Conservation (phyloP, 495 filamentous ascomycete species). For the Aspergillus bertholletiae region DNA sequence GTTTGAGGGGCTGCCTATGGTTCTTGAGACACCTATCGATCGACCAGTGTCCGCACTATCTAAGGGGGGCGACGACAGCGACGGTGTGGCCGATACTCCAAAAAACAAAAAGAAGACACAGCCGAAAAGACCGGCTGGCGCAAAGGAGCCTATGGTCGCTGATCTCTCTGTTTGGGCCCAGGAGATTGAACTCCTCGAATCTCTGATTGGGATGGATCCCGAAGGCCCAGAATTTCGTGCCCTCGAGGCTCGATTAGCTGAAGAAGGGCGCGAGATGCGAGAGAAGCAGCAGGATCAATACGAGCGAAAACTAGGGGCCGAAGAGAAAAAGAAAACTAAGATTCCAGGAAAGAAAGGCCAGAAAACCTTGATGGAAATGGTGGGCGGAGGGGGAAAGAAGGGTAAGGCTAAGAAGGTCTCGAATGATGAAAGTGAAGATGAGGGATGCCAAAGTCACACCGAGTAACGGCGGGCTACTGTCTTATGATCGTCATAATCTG, state of each 20-base stretch:
- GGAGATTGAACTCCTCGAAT: slow-evolving; percentile 87
- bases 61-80: slow-evolving; percentile 14
- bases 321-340: slow-evolving; percentile 49
- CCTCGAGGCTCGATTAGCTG: slow-evolving; percentile 61
- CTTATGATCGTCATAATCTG: too few species aligned
- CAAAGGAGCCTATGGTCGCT: slow-evolving; percentile 41
- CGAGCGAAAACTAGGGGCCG: slow-evolving; percentile 62
- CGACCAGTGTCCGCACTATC: slow-evolving; percentile 20
- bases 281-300: slow-evolving; percentile 72
- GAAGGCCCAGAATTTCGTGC: slow-evolving; percentile 64
- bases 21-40: slow-evolving; percentile 92
- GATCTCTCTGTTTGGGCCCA: slow-evolving; percentile 77
- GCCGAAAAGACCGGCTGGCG: slow-evolving; percentile 20
- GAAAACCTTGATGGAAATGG: slow-evolving; percentile 43
- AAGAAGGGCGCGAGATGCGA: slow-evolving; percentile 65
- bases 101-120: slow-evolving; percentile 23
- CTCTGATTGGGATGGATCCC: slow-evolving; percentile 75
- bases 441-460: slow-evolving; percentile 19
- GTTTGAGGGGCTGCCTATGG: slow-evolving; percentile 80
- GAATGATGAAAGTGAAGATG: slow-evolving; percentile 14
- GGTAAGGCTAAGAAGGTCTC: slow-evolving; percentile 3
- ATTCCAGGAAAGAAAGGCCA: slow-evolving; percentile 27
- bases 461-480: background rate
- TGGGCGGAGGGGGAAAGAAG: slow-evolving; percentile 19
- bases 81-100: slow-evolving; percentile 14